phyloP scores from a whole-genome alignment of 768 basidiomycete genomes.

The Lactarius pseudohatsudake region DNA sequence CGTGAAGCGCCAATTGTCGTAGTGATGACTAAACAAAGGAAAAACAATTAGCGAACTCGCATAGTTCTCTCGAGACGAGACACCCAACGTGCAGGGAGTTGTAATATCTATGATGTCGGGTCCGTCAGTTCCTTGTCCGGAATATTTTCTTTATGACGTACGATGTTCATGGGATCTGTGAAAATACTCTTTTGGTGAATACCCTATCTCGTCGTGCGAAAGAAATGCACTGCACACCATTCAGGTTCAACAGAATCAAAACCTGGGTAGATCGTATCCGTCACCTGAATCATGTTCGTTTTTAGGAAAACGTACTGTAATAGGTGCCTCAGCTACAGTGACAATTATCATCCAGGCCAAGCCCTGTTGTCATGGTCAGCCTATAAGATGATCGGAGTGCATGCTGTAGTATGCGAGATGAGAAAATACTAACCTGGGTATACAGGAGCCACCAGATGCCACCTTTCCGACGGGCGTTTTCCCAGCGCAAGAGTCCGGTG shows the following conservation, averaged over 20 bases:
- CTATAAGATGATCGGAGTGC: not conserved
- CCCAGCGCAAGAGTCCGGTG: constrained; percentile 14
- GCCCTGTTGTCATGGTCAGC: not conserved
- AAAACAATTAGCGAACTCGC: not conserved
- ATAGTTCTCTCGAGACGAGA: no score
- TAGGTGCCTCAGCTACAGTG: constrained; percentile 1
- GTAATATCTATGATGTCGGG: no score
- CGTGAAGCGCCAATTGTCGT: not conserved
- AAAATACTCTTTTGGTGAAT: not conserved
- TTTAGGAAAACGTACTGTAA: not conserved
- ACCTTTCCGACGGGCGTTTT: not conserved
- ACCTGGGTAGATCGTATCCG: not conserved
- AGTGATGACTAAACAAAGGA: no score
- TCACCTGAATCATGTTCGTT: no score
- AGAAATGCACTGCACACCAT: not conserved
- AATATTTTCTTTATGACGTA: no score
- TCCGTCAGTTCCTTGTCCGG: no score
- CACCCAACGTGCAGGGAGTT: not conserved
- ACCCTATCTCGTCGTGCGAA: not conserved
- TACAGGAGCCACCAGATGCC: constrained; percentile 13
- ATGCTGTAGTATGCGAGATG: not conserved
- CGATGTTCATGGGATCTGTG: not conserved
- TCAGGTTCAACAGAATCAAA: constrained; percentile 6
- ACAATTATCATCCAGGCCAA: constrained; percentile 3
- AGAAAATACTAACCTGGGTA: not conserved